Evolutionary conservation across 805 yeast genomes (phyloP), one percentile per base, ranked within the genome.

Genomic region (Lipomyces oligophaga): DNA sequence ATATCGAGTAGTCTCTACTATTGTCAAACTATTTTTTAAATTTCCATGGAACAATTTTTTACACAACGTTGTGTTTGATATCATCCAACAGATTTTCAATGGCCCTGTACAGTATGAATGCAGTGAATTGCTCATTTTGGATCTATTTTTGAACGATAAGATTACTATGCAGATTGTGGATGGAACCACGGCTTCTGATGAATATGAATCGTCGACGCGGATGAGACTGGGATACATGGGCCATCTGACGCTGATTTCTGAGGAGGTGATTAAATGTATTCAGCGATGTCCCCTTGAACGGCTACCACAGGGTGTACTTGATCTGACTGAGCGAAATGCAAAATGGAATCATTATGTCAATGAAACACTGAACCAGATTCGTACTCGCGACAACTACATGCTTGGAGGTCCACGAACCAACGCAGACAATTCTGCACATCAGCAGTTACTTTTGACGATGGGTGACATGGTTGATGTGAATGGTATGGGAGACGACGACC

Each of bases 21-120:
- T 55, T 22, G 33, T 54, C 19, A 67, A 75, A 22, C 79, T 84
- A 74, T 86, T 93, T 61, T 81, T 89, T 65, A 70, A 75, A 51
- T 87, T 81, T 65, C 96, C 97, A 5, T 93, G 97, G 97, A 93
- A 93, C 65, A 93, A 93, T 63, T 93, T 93, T 62, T 76, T 93
- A 72, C 98, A 93, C 66, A 93, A 90, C 61, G 98, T 93, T 47
- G 96, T 93, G 6, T 93, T 90, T 72, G 99, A 93, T 67, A 79
- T 93, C 52, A 83, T 93, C 26, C 99, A 93, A 66, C 99, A 93
- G 64, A 80, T 93, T 16, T 77, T 93, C 64, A 88, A 87, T 65
- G 97, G 96, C 1, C 77, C 82, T 34, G 76, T 82, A 73, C 90
- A 85, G 54, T 77, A 83, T 49, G 90, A 95, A 11, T 89, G 83